These are phyloP conservation scores for Ophiostoma fasciatum DNA, from an alignment of 2,329 filamentous ascomycete species.

Conservation along the genomic window DNA sequence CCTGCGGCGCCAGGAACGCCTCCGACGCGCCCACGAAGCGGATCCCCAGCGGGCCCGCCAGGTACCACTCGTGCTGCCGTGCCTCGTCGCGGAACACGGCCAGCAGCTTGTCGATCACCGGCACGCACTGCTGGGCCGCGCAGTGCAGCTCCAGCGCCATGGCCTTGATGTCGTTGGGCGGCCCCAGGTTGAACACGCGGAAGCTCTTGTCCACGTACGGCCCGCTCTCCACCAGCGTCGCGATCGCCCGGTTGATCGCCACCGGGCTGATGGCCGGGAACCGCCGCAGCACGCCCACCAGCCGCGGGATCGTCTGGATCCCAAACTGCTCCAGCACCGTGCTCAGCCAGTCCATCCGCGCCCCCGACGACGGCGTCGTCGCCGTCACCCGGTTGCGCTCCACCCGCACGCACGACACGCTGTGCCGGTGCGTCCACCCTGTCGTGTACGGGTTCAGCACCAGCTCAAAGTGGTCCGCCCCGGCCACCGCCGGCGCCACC, in stretches of 20 bases:
- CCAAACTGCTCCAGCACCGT: conserved; percentile 12
- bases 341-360: conserved; percentile 12
- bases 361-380: conserved; percentile 8
- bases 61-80: conserved; percentile 11
- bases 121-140: conserved; percentile 11
- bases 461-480: conserved; percentile 15
- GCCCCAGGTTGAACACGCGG: conserved; percentile 14
- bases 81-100: conserved; percentile 11
- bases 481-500: conserved; percentile 9
- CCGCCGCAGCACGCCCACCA: conserved; percentile 11
- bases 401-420: conserved; percentile 12
- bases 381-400: conserved; percentile 10
- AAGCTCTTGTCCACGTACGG: conserved; percentile 16
- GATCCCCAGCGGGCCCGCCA: conserved; percentile 15
- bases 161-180: conserved; percentile 13
- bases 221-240: conserved; percentile 12
- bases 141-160: conserved; percentile 14
- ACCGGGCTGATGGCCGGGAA: conserved; percentile 11
- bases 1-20: conserved; percentile 14
- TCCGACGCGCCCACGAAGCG: conserved; percentile 12
- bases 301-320: conserved; percentile 9
- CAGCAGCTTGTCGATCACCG: conserved; percentile 12
- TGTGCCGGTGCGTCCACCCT: conserved; percentile 8
- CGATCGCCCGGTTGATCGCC: conserved; percentile 13
- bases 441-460: conserved; percentile 15